Evolutionary conservation across 345 rosid genomes (phyloP).

Genomic region (Syzygium grande): DNA sequence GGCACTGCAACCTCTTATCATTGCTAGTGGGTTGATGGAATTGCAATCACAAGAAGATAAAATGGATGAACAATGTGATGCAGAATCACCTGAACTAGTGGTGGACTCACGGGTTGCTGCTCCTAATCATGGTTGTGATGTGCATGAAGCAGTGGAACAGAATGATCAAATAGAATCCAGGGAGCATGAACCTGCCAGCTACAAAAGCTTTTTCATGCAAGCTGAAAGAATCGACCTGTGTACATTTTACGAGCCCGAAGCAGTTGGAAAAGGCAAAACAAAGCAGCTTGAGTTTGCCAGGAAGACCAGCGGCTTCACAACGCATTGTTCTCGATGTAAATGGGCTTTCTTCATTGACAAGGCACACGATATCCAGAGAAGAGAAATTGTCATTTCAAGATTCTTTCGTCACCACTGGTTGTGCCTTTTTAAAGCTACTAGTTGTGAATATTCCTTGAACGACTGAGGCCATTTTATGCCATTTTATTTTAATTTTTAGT

Average conservation of each 20-base stretch:
- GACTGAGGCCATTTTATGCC: neutral
- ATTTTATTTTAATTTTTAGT: neutral
- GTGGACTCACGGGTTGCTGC: neutral
- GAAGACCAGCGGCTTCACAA: conserved; percentile 29
- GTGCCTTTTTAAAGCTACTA: conserved; percentile 5
- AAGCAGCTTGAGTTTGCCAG: conserved; percentile 14
- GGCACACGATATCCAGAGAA: conserved; percentile 15
- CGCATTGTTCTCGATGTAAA: conserved; percentile 24
- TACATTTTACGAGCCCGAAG: conserved; percentile 39
- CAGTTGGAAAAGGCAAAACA: conserved; percentile 22
- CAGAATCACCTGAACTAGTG: conserved; percentile 8
- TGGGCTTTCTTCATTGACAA: conserved; percentile 32
- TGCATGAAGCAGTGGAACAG: conserved; percentile 9
- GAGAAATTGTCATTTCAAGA: conserved; percentile 18
- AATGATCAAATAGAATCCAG: conserved; percentile 13
- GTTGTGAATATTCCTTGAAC: neutral
- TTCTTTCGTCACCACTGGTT: conserved; percentile 44
- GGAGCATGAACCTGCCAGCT: conserved; percentile 8
- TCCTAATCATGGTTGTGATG: neutral
- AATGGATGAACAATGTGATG: conserved; percentile 11
- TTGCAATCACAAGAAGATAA: conserved; percentile 10
- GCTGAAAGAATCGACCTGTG: conserved; percentile 51
- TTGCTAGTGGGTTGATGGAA: conserved; percentile 19
- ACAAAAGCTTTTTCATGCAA: conserved; percentile 20
- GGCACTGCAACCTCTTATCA: conserved; percentile 21